Conservation (phyloP, 306 rosid species). For the Crataegus laevigata region DNA sequence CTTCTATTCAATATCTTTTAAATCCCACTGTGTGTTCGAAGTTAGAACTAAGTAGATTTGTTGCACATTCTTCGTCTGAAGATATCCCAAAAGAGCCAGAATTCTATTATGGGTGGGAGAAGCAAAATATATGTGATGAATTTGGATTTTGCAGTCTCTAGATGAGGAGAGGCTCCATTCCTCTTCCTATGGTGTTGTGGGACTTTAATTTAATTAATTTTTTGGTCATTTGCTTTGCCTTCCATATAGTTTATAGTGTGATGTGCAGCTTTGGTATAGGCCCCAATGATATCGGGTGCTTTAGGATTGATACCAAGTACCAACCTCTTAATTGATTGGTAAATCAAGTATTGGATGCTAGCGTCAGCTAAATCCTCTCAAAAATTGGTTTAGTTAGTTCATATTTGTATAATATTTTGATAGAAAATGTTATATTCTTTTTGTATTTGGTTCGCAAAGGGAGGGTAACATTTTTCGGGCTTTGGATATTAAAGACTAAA, state of each 20-base stretch:
- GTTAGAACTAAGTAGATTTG: neutral
- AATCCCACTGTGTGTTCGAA: neutral
- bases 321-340: too few species aligned
- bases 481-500: too few species aligned
- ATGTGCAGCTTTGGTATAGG: slow-evolving; percentile 2
- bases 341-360: too few species aligned
- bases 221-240: neutral
- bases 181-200: slow-evolving; percentile 8
- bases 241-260: neutral
- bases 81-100: neutral
- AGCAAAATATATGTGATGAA: neutral
- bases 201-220: neutral
- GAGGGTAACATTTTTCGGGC: too few species aligned
- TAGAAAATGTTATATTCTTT: too few species aligned
- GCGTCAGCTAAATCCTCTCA: too few species aligned
- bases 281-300: slow-evolving; percentile 5
- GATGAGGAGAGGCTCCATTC: slow-evolving; percentile 31
- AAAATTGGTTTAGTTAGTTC: too few species aligned
- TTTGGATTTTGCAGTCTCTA: neutral
- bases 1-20: neutral
- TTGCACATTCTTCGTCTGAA: neutral
- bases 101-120: neutral
- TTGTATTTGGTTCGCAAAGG: too few species aligned
- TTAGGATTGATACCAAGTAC: too few species aligned
- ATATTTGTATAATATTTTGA: too few species aligned